Base-by-base conservation (phyloP, 2,329 filamentous ascomycete genomes). In the Fusarium xyrophilum region DNA sequence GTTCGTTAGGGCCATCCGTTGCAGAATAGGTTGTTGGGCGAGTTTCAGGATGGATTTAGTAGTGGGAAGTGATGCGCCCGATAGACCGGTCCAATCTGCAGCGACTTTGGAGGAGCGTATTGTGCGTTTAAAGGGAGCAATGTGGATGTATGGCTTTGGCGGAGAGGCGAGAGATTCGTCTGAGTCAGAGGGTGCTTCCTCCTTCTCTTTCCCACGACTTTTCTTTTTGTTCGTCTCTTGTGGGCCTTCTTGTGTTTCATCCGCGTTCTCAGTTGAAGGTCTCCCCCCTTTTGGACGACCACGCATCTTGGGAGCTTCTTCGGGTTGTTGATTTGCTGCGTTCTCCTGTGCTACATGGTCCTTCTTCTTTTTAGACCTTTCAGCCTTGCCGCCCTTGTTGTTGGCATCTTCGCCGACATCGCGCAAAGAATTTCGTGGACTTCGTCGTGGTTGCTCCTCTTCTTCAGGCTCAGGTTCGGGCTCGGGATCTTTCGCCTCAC, bases 81-180 rank as follows among this genome's bases (percentile, higher is more conserved):
- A 82, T 8, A 92, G 82, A 9, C 86, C 81, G 5, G 82, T 80
- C 90, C 90, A 93, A 74, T 90, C 92, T 42, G 89, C 80, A 42
- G 91, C 84, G 60, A 96, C 91, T 38, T 83, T 85, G 30, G 85
- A 84, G 64, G 84, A 86, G n/a, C 88, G 86, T 43, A 93, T 81
- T 42, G 81, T 81, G 36, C 82, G 84, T 15, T 81, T 84, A 32
- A 81, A 81, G 17, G 85, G 77, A 10, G 82, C 80, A 50, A 90
- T 78, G 69, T 86, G 84, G 44, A 82, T 82, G 74, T 85, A 88
- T 27, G 76, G 74, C 35, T 65, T 81, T 70, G 61, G 59, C 4
- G 77, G 76, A 5, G 79, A 76, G 17, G 73, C 65, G 7, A 73
- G 68, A 11, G 68, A 35, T 30, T 60, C 59, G 23, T 70, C 51